Base-by-base conservation (phyloP, 177 flowering plant species). In the Telopea speciosissima region DNA sequence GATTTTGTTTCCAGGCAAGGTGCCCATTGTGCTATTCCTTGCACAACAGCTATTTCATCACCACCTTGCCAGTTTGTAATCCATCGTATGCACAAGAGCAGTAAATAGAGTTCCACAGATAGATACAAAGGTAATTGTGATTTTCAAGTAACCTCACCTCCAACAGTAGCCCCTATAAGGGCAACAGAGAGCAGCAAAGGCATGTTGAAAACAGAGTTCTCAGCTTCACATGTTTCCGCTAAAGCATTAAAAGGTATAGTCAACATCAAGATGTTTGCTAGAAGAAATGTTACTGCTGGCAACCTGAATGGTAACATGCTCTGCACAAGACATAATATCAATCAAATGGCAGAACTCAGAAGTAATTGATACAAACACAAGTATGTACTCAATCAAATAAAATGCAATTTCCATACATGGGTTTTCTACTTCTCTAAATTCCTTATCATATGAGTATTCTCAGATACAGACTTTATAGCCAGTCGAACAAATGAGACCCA, bases 131-230 rank as follows among this genome's bases (percentile, higher is more conserved):
- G 19, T 61, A 24, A 72, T 17, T 12, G 40, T 66, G 56, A 65
- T 49, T 28, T 69, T 22, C n/a, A 56, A 63, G 62, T 54, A 36
- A 61, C 54, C 71, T 67, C 75, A 93, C 98, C 97, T 87, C 98
- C 98, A 80, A 94, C 97, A 63, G 93, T 84, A 72, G 98, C 97
- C 40, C 98, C 98, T 31, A 92, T 68, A 58, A 94, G 88, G 69
- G 98, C 92, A 24, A 95, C 91, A 63, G 80, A 69, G 58, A 91
- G 89, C 74, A 95, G 81, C 52, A 92, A 8, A 28, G 97, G 99
- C 95, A 88, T 90, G 76, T 83, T 84, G 72, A 87, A 80, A 62
- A 81, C 14, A 24, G 92, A 84, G 40, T 68, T 81, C 23, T 81
- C 84, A 65, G 88, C 80, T 69, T 88, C 92, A 69, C 99, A 92